Evolutionary conservation across 108 stramenopile species (phyloP), one percentile per base, ranked within the genome.

Genomic region (Thalassiosira profunda): DNA sequence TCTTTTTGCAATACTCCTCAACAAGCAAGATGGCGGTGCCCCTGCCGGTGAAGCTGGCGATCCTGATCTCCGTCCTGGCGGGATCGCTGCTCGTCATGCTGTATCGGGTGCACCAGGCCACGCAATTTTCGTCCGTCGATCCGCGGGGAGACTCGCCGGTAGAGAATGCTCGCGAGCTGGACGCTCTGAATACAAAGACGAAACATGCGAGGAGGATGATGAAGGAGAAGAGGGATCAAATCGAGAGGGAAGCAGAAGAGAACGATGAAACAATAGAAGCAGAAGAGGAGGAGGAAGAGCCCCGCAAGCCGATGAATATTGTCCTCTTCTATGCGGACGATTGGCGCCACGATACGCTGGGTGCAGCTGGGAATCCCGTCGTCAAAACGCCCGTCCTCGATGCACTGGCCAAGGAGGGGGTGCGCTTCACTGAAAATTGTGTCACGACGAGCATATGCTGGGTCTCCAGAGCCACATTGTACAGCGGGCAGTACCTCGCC

Each of bases 381-480:
- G 82, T 91, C 11, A 64, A 84, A 58, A 91, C 90, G 4, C 89
- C 89, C 26, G 70, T 74, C 53, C 66, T 90, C 11, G 76, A 85
- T 60, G 64, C 70, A 10, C 47, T 90, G 17, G 86, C 86, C 8
- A 56, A 60, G 56, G 73, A 85, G 34, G 89, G 89, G 0, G 83
- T 90, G 14, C 71, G 79, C 17, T 90, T 90, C 40, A 81, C 84
- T 9, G 54, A 84, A 36, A 86, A 87, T 65, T 76, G 68, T 37
- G 89, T 87, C n/a, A 90, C 89, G 0, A 83, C 89, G 1, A 70
- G 75, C 40, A 83, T 90, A 25, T 90, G 89, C 47, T 87, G 86
- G 89, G 49, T 85, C 34, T 79, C 76, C 15, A 69, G 85, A 12
- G 89, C 85, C 1, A 87, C 81, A 11, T 47, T 90, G 17, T 84